Evolutionary conservation across 2,329 filamentous ascomycete species (phyloP).

Genomic region (Cercospora sesami): DNA sequence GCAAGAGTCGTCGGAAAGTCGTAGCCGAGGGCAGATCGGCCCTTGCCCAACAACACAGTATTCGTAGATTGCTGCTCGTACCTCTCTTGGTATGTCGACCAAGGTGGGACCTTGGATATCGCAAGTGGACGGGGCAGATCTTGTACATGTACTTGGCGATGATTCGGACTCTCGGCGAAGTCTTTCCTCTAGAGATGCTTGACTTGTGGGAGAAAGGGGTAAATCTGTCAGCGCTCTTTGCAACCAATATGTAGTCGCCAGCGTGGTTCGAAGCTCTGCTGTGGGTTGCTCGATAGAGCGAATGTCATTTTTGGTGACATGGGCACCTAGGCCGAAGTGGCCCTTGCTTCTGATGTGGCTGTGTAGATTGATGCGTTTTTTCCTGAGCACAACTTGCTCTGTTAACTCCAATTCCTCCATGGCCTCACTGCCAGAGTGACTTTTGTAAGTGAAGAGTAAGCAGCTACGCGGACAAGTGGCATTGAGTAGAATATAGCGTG

Average conservation of each 20-base stretch:
- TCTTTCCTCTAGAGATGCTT: conserved; percentile 6
- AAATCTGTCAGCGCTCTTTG: conserved; percentile 18
- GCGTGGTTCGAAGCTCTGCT: conserved; percentile 20
- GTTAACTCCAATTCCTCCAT: not conserved
- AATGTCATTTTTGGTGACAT: conserved; percentile 24
- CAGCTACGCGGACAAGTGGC: not conserved
- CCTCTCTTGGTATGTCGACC: conserved; percentile 15
- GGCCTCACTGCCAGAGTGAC: not conserved
- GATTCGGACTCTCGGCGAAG: conserved; percentile 17
- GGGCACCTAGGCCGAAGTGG: conserved; percentile 18
- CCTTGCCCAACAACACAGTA: conserved; percentile 11
- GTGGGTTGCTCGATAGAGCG: conserved; percentile 18
- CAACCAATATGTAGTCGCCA: conserved; percentile 25
- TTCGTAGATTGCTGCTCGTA: conserved; percentile 21
- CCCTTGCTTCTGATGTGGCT: conserved; percentile 10
- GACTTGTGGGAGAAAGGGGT: conserved; percentile 16
- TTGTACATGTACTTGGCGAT: conserved; percentile 3
- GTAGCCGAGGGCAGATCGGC: conserved; percentile 11
- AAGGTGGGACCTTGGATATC: conserved; percentile 1
- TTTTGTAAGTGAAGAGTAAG: not conserved
- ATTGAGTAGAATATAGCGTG: not conserved
- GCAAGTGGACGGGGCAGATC: not conserved
- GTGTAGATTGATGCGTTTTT: not conserved
- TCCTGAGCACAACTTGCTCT: not conserved
- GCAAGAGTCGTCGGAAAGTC: not conserved